Evolutionary conservation across 2,329 filamentous ascomycete genomes (phyloP).

Genomic region (Penicillium sp.): DNA sequence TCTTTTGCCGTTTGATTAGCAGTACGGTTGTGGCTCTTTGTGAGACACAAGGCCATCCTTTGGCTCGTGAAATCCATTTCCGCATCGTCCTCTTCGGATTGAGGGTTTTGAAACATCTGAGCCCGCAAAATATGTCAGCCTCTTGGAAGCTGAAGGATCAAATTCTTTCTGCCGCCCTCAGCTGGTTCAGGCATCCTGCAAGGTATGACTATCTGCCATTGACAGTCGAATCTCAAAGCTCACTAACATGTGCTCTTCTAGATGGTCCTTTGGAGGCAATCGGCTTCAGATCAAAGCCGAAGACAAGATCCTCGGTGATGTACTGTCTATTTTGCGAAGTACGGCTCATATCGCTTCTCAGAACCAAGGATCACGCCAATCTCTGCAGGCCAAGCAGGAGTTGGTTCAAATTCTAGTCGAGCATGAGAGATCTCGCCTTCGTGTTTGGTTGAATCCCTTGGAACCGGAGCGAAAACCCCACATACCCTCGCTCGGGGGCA

Average conservation of each 20-base stretch:
- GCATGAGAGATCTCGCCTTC: slow-evolving; percentile 76
- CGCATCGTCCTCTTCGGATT: slow-evolving; percentile 80
- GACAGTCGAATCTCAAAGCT: background rate
- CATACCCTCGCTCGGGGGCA: slow-evolving; percentile 43
- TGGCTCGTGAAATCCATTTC: slow-evolving; percentile 88
- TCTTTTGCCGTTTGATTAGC: slow-evolving; percentile 76
- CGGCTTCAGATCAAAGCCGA: slow-evolving; percentile 91
- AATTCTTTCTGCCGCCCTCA: slow-evolving; percentile 76
- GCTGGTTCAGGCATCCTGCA: slow-evolving; percentile 80
- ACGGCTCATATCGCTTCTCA: slow-evolving; percentile 57
- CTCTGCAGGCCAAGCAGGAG: slow-evolving; percentile 72
- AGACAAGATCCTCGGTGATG: slow-evolving; percentile 72
- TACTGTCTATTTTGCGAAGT: slow-evolving; percentile 61
- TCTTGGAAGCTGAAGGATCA: slow-evolving; percentile 85
- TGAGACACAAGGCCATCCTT: slow-evolving; percentile 68
- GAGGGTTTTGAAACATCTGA: slow-evolving; percentile 68
- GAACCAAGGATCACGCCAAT: slow-evolving; percentile 54
- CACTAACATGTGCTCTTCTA: slow-evolving; percentile 26
- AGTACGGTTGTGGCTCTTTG: slow-evolving; percentile 72
- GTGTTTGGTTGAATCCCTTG: slow-evolving; percentile 85
- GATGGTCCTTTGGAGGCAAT: slow-evolving; percentile 95
- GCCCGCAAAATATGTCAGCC: slow-evolving; percentile 57
- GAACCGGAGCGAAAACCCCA: slow-evolving; percentile 57
- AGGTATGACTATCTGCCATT: slow-evolving; percentile 42
- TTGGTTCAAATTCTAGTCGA: slow-evolving; percentile 75